Evolutionary conservation across 2,329 filamentous ascomycete genomes (phyloP), one percentile per base, ranked within the genome.

Genomic region (Colletotrichum tanaceti): DNA sequence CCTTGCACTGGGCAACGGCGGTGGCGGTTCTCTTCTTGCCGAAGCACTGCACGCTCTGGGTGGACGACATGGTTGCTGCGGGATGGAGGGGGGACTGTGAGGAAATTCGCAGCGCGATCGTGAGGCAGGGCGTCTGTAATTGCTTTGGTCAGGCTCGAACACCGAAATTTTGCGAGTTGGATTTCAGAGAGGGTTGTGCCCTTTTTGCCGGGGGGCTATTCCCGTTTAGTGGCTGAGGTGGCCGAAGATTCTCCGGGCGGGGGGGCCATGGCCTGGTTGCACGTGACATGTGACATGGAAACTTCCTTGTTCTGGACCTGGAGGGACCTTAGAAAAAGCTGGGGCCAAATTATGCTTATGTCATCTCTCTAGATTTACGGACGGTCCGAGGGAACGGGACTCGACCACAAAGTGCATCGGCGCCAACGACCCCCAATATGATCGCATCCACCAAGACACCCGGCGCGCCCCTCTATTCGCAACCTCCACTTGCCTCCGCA

Each of bases 1-100:
- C 65, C 64, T 68, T 70, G 65, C 92, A 95, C 88, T 95, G 93
- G 84, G 93, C 93, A 86, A 97, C 93, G 80, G 90, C 91, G 74
- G 91, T 93, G 79, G 93, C 93, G 81, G 90, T 94, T 89, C 93
- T 93, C 90, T 94, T 94, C 91, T 98, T 98, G 91, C 94, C 94
- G 92, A 98, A 98, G 92, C 94, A 97, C 90, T 97, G 94, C 80
- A 94, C 92, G 85, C 89, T 92, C 86, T 92, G 91, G 78, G 88
- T 86, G 79, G 90, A 86, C 84, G 92, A 91, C 90, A 93, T 93
- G 84, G 81, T 92, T 86, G 82, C 80, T 80, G 78, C 74, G 64
- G 62, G 70, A 58, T 65, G 57, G 58, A 52, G 70, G 53, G 63
- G 62, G 66, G 28, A 61, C 58, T 63, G 46, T 64, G 44, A 67